Base-by-base conservation (phyloP, 345 rosid genomes). In the Aethionema arabicum region DNA sequence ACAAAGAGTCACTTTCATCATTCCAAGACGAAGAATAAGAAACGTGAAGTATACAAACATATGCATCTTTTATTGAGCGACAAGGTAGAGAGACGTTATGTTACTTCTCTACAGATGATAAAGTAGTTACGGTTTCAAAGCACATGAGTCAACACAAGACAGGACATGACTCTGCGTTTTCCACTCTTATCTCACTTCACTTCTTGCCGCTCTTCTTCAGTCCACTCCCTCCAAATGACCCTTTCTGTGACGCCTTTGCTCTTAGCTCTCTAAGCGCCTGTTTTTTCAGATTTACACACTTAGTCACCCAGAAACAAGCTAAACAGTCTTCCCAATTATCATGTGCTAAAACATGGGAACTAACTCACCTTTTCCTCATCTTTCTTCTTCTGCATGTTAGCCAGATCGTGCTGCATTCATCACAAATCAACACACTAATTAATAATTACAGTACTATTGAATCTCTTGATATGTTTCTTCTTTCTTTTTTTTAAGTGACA, bases 151-250 rank as follows among this genome's bases (percentile, higher is more conserved):
- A 56, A 27, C 63, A 62, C 54, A 63, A 8, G 48, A 33, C 63
- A 32, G 6, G 10, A 63, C 53, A 64, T 38, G 46, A 36, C 27
- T 68, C 58, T 5, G 41, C 27, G 38, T 8, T 35, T 35, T 35
- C 7, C 8, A 35, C 8, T 35, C 6, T 35, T 35, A 35, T 54
- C 42, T 81, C 79, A 84, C 77, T 91, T 81, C 79, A 84, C 77
- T 91, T 91, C 87, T 91, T 91, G 52, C 96, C 92, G 12, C 96
- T 91, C 83, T 86, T 88, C 87, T 86, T 88, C 32, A 91, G 96
- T 27, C 96, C 98, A 45, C 96, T 7, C 50, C 98, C 96, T 74
- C 98, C 96, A 29, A 88, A 56, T 9, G 83, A 0, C 5, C 98
- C 98, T 74, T 88, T 88, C 72, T 83, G 84, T 12, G 69, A 69